Conservation (phyloP, 106 monocot species). For the Dendrobium officinale region DNA sequence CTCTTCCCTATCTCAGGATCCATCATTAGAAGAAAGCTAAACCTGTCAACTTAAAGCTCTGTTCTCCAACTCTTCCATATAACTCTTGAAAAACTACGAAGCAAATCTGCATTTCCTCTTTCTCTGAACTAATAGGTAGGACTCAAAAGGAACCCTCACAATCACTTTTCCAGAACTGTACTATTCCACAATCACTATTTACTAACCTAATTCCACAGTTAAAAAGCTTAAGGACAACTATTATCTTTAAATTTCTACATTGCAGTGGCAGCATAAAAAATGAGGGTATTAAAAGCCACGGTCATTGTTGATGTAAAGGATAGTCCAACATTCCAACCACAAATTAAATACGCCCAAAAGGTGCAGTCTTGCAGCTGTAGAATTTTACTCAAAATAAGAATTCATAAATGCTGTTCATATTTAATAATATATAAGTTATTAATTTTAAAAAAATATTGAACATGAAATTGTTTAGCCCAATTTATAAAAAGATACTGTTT, state of each 20-base stretch:
- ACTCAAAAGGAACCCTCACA: not conserved
- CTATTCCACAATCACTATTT: too few species aligned
- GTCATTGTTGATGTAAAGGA: not conserved
- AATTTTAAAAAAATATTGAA: too few species aligned
- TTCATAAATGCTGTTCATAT: too few species aligned
- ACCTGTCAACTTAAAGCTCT: not conserved
- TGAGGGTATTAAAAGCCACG: not conserved
- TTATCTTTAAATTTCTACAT: not conserved
- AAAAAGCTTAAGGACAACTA: not conserved
- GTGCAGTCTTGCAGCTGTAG: too few species aligned
- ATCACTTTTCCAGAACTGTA: not conserved
- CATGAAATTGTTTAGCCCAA: too few species aligned
- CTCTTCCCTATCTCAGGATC: slow-evolving; percentile 10
- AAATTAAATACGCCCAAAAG: not conserved
- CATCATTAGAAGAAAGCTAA: slow-evolving; percentile 4
- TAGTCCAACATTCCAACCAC: not conserved
- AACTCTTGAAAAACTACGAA: not conserved
- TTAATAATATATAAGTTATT: too few species aligned
- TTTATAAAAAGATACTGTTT: too few species aligned
- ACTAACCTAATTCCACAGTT: not conserved
- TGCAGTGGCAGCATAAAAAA: not conserved
- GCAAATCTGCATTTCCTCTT: not conserved
- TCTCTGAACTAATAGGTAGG: not conserved
- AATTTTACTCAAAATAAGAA: too few species aligned
- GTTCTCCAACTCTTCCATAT: not conserved